Percentiles rank a stretch among this genome's conserved stretches.
Evolutionary conservation across 495 filamentous ascomycete species (phyloP).

Genomic region (Penicillium malachiteum): DNA sequence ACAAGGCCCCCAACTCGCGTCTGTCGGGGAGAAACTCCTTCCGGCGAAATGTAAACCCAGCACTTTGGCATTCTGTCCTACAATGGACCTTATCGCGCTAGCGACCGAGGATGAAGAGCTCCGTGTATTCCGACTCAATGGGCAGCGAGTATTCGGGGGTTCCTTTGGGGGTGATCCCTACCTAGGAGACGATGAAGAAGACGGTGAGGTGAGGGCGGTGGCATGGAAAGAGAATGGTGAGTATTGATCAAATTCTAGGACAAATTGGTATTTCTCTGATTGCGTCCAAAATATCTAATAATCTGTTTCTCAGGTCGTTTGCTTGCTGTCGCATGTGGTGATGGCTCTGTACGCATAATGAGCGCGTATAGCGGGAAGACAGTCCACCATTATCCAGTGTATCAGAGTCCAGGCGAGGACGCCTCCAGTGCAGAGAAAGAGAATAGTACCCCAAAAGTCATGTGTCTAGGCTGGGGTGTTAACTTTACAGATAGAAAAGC

Average conservation of each 20-base stretch:
- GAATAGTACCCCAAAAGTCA: conserved; percentile 37
- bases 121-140: conserved; percentile 65
- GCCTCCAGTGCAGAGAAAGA: conserved; percentile 33
- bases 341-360: conserved; percentile 67
- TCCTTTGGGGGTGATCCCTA: conserved; percentile 49
- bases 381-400: conserved; percentile 61
- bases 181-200: conserved; percentile 48
- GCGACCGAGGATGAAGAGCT: conserved; percentile 65
- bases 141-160: conserved; percentile 64
- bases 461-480: conserved; percentile 70
- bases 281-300: background rate
- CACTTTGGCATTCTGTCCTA: conserved; percentile 72
- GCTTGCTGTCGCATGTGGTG: conserved; percentile 75
- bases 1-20: conserved; percentile 35
- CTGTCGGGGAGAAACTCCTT: conserved; percentile 57
- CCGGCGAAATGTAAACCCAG: conserved; percentile 53
- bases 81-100: conserved; percentile 75
- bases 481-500: conserved; percentile 61
- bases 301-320: conserved; percentile 53
- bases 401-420: conserved; percentile 24
- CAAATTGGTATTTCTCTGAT: background rate
- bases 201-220: conserved; percentile 54
- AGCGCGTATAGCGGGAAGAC: conserved; percentile 75
- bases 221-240: conserved; percentile 81
- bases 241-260: conserved; percentile 10